A percentile compares a stretch with the other conserved stretches of the same genome.
Evolutionary conservation across 441 rosid genomes (phyloP).

Genomic region (Geranium incanum): DNA sequence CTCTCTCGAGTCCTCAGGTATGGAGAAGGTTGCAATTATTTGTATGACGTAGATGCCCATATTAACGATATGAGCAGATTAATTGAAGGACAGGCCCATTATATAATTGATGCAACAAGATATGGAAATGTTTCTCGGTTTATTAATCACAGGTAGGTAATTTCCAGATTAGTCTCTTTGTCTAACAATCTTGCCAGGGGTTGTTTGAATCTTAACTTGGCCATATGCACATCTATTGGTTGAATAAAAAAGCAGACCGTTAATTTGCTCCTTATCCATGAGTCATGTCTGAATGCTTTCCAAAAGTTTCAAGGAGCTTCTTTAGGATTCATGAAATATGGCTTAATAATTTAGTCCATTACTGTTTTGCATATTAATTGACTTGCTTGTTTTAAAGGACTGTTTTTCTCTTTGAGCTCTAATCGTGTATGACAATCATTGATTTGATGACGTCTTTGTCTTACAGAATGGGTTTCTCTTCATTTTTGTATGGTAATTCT

Average conservation of each 20-base stretch:
- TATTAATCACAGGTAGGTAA: slow-evolving; percentile 84
- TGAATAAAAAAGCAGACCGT: background rate
- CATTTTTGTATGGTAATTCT: background rate
- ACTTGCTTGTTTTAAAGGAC: background rate
- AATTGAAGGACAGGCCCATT: slow-evolving; percentile 50
- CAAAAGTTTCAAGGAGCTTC: background rate
- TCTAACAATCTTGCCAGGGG: background rate
- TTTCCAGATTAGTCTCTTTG: slow-evolving; percentile 1
- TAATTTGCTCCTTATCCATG: background rate
- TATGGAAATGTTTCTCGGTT: slow-evolving; percentile 84
- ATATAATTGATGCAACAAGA: slow-evolving; percentile 68
- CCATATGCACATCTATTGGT: background rate
- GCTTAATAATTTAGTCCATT: background rate
- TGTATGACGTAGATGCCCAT: slow-evolving; percentile 57
- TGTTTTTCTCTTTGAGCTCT: background rate
- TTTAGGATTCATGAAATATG: background rate
- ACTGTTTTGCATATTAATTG: background rate
- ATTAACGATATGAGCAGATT: slow-evolving; percentile 77
- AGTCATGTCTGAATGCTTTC: background rate
- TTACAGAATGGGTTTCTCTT: background rate
- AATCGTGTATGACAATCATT: background rate
- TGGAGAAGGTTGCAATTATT: slow-evolving; percentile 50
- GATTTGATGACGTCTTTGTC: background rate
- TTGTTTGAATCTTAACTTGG: slow-evolving; percentile 8
- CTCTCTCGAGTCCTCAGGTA: slow-evolving; percentile 40